Conservation (phyloP, 2,329 filamentous ascomycete genomes). For the Aspergillus quadrilineatus region DNA sequence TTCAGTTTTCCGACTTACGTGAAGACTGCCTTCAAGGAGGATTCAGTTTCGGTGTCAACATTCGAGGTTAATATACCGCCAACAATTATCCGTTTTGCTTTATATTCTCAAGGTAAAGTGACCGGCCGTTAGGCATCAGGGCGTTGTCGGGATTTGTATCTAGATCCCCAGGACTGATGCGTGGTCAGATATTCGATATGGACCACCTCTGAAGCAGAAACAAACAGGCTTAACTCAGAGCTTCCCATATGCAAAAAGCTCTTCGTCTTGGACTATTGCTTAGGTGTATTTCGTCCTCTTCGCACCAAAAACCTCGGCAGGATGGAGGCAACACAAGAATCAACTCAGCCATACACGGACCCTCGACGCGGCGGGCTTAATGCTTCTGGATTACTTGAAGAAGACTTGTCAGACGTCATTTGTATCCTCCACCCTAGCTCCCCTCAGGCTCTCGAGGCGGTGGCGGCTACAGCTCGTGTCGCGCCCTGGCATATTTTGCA, state of each 20-base stretch:
- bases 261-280: conserved; percentile 19
- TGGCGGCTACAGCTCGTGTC: conserved; percentile 55
- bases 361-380: conserved; percentile 75
- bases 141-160: background rate
- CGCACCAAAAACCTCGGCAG: background rate
- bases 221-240: conserved; percentile 12
- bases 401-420: conserved; percentile 83
- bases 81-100: background rate
- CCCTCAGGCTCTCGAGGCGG: conserved; percentile 67
- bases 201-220: conserved; percentile 18
- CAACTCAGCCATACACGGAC: conserved; percentile 78
- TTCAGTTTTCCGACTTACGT: background rate
- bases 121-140: background rate
- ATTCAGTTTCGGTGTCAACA: background rate
- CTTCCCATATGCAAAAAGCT: conserved; percentile 19
- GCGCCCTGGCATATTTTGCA: conserved; percentile 63
- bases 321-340: conserved; percentile 56
- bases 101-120: conserved; percentile 12
- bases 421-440: conserved; percentile 83
- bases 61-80: background rate
- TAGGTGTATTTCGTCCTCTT: conserved; percentile 6
- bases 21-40: background rate
- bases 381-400: conserved; percentile 77
- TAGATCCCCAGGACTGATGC: conserved; percentile 15
- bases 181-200: conserved; percentile 17